phyloP scores from a whole-genome alignment of 2,329 filamentous ascomycete species.

The Lithohypha guttulata region DNA sequence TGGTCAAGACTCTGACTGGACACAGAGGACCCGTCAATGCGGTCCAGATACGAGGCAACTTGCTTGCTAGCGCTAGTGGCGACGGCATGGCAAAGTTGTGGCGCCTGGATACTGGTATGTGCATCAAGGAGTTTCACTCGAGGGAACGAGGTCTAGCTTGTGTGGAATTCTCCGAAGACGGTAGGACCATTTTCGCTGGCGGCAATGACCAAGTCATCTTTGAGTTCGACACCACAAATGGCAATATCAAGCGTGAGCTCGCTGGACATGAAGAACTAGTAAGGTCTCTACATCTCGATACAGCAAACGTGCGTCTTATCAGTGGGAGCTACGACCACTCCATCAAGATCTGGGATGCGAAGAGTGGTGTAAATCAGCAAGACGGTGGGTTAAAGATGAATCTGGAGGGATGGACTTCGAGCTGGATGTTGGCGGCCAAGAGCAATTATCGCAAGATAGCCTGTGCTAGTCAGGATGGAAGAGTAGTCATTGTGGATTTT shows the following conservation, averaged over 20 bases:
- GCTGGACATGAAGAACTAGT: slow-evolving; percentile 77
- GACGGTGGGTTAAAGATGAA: slow-evolving; percentile 67
- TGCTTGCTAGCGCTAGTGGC: slow-evolving; percentile 84
- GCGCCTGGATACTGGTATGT: slow-evolving; percentile 81
- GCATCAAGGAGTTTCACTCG: slow-evolving; percentile 79
- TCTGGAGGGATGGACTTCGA: slow-evolving; percentile 89
- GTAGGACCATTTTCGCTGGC: slow-evolving; percentile 82
- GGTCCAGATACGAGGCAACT: slow-evolving; percentile 85
- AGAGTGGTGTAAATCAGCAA: slow-evolving; percentile 67
- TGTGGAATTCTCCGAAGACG: slow-evolving; percentile 91
- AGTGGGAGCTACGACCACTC: slow-evolving; percentile 92
- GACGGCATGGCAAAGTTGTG: slow-evolving; percentile 90
- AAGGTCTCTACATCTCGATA: slow-evolving; percentile 82
- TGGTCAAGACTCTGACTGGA: slow-evolving; percentile 69
- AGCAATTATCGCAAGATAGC: slow-evolving; percentile 91
- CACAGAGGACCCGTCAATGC: slow-evolving; percentile 92
- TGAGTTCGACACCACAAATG: slow-evolving; percentile 88
- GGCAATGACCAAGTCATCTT: slow-evolving; percentile 94
- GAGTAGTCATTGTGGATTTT: slow-evolving; percentile 91
- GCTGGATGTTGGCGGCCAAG: slow-evolving; percentile 94
- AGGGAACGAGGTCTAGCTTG: slow-evolving; percentile 91
- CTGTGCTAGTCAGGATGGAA: slow-evolving; percentile 85
- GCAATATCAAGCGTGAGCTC: slow-evolving; percentile 69
- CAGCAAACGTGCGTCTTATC: slow-evolving; percentile 70
- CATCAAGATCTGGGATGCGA: slow-evolving; percentile 88